phyloP scores from a whole-genome alignment of 1,139 yeast species.

The Pichia sp. region DNA sequence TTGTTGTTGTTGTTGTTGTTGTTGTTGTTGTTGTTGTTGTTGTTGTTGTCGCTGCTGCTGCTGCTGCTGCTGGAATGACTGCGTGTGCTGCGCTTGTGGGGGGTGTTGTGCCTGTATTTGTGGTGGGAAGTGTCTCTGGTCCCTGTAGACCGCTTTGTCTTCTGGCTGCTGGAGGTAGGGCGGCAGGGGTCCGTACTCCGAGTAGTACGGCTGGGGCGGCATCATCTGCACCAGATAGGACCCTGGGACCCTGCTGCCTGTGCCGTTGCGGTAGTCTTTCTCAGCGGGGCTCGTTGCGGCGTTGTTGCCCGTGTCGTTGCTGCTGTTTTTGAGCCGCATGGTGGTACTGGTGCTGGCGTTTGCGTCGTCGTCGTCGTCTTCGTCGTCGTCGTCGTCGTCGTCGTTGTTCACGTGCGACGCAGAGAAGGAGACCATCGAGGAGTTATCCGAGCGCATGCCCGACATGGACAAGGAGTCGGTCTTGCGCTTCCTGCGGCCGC shows the following conservation, averaged over 20 bases:
- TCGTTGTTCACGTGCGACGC: background rate
- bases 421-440: conserved; percentile 9
- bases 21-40: background rate
- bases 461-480: background rate
- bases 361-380: background rate
- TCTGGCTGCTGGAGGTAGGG: background rate
- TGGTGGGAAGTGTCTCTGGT: background rate
- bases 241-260: background rate
- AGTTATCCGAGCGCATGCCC: conserved; percentile 2
- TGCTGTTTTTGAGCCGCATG: background rate
- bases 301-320: background rate
- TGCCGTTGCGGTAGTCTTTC: background rate
- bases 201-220: background rate
- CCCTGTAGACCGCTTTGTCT: background rate
- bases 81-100: background rate
- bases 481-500: conserved; percentile 47
- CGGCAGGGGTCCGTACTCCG: background rate
- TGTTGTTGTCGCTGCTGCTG: background rate
- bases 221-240: background rate
- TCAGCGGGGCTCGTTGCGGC: background rate
- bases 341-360: background rate
- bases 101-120: too few species aligned
- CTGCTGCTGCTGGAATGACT: background rate
- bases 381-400: background rate
- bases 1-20: background rate